Evolutionary conservation across 73 alveolate genomes (phyloP).

Genomic region (Blepharisma japonicum): DNA sequence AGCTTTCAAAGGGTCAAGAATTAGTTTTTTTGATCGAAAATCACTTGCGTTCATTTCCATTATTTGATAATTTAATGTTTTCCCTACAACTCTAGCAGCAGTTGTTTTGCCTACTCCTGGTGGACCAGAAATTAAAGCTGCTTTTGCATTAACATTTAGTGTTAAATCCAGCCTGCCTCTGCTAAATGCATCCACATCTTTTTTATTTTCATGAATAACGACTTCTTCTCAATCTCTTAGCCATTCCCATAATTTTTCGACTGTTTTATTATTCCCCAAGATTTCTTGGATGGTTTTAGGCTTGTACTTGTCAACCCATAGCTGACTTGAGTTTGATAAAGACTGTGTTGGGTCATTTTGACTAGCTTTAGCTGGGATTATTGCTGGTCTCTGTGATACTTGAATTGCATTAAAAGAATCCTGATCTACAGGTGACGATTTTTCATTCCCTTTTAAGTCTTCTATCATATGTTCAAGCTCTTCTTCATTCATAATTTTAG

Average conservation of each 20-base stretch:
- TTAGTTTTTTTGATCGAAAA: conserved; percentile 85
- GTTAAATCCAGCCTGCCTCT: conserved; percentile 46
- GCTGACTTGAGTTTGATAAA: neutral
- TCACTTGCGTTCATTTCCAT: conserved; percentile 98
- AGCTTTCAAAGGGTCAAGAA: conserved; percentile 37
- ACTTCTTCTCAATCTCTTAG: conserved; percentile 93
- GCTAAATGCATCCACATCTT: neutral
- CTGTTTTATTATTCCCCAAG: conserved; percentile 80
- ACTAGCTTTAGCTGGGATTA: too few relatives aligned
- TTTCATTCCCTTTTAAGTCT: conserved; percentile 51
- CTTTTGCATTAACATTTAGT: conserved; percentile 92
- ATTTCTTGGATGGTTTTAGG: conserved; percentile 79
- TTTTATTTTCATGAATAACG: neutral
- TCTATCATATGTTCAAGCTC: conserved; percentile 67
- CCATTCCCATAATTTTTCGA: conserved; percentile 89
- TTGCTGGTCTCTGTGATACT: too few relatives aligned
- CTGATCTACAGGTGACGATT: conserved; percentile 7
- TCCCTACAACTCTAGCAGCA: conserved; percentile 86
- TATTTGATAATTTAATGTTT: conserved; percentile 74
- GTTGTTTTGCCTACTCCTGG: conserved; percentile 99
- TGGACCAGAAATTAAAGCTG: conserved; percentile 98
- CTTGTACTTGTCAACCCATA: conserved; percentile 89
- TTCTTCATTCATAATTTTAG: conserved; percentile 65
- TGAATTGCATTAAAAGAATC: too few relatives aligned
- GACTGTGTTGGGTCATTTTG: too few relatives aligned